Conservation (phyloP, 2,329 filamentous ascomycete species). For the Penicillium frequentans region DNA sequence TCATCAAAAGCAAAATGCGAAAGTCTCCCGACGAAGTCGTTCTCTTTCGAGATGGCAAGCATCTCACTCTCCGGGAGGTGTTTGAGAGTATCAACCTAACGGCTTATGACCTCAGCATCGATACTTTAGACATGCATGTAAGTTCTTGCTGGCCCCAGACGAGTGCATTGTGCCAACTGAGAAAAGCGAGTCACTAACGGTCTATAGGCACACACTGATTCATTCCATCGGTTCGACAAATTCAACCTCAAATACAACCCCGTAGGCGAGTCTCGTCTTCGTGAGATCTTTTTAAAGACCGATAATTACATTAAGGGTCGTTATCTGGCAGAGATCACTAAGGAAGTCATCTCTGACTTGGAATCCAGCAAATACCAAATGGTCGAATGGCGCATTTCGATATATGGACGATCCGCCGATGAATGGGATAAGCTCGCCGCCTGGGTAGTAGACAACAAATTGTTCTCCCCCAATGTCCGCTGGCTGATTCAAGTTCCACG, state of each 20-base stretch:
- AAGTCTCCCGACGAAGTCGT: conserved; percentile 94
- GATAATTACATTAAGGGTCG: conserved; percentile 96
- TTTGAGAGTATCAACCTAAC: conserved; percentile 97
- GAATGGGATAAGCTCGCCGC: conserved; percentile 98
- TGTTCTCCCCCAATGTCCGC: conserved; percentile 95
- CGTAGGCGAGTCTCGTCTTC: conserved; percentile 87
- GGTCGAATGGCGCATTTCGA: conserved; percentile 98
- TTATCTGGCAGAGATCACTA: conserved; percentile 95
- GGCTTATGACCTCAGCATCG: conserved; percentile 95
- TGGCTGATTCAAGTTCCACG: conserved; percentile 97
- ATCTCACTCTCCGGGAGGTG: conserved; percentile 86
- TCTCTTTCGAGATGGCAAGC: conserved; percentile 85
- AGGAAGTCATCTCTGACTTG: conserved; percentile 94
- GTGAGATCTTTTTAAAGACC: conserved; percentile 98
- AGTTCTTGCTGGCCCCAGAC: conserved; percentile 35
- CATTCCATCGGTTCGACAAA: conserved; percentile 98
- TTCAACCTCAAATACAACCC: conserved; percentile 99
- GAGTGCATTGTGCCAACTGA: background rate
- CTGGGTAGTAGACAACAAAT: conserved; percentile 97
- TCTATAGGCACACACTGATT: conserved; percentile 83
- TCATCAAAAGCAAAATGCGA: conserved; percentile 99
- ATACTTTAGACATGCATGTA: conserved; percentile 98
- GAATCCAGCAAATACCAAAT: conserved; percentile 99
- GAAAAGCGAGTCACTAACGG: background rate
- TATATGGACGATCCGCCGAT: conserved; percentile 87